Evolutionary conservation across 2,329 filamentous ascomycete genomes (phyloP).

Genomic region (Aspergillus luchuensis): DNA sequence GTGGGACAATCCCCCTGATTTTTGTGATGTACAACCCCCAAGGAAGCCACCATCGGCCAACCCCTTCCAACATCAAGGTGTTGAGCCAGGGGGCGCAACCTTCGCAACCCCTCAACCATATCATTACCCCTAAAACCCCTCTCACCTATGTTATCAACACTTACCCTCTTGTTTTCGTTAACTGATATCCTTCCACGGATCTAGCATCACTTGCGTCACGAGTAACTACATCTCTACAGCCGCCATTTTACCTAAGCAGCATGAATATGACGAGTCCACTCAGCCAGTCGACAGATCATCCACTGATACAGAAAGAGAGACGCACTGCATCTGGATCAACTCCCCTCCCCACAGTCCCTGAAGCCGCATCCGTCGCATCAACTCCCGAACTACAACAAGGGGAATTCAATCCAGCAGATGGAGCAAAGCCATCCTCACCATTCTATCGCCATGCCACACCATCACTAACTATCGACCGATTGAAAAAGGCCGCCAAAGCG

Average conservation of each 20-base stretch:
- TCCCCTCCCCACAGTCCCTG: slow-evolving; percentile 1
- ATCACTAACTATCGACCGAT: slow-evolving; percentile 29
- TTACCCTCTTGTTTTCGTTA: not conserved
- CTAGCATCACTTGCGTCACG: not conserved
- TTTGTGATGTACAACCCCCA: not conserved
- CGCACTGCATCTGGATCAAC: not conserved
- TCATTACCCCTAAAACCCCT: not conserved
- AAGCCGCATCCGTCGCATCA: slow-evolving; percentile 1
- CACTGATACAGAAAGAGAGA: slow-evolving; percentile 1
- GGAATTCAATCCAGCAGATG: slow-evolving; percentile 43
- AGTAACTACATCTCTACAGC: not conserved
- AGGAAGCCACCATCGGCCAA: slow-evolving; percentile 2
- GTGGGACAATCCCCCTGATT: slow-evolving; percentile 1
- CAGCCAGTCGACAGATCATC: not conserved
- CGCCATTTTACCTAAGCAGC: not conserved
- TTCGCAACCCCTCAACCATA: not conserved
- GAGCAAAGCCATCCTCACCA: slow-evolving; percentile 46
- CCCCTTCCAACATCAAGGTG: not conserved
- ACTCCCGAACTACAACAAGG: not conserved
- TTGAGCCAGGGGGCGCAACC: not conserved
- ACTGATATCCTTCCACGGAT: not conserved
- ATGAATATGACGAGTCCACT: slow-evolving; percentile 4
- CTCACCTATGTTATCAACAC: not conserved
- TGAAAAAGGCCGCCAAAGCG: slow-evolving; percentile 18
- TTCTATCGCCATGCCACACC: slow-evolving; percentile 47